phyloP scores from a whole-genome alignment of 495 filamentous ascomycete genomes.

The Neurospora terricola region DNA sequence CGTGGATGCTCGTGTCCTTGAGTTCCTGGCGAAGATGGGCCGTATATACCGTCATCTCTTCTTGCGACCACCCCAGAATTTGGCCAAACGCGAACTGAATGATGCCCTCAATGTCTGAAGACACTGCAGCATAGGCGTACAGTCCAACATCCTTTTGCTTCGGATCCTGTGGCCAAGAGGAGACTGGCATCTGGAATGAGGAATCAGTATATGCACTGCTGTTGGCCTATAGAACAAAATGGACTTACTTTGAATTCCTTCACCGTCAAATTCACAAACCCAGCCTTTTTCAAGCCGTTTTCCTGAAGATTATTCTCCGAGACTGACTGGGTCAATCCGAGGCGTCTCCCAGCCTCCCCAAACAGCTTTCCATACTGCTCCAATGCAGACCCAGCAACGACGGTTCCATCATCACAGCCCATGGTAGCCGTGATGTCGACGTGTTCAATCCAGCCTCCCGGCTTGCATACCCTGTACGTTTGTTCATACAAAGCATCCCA shows the following conservation, averaged over 20 bases:
- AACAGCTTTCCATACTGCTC: slow-evolving; percentile 25
- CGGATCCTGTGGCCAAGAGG: slow-evolving; percentile 37
- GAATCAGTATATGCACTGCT: not conserved
- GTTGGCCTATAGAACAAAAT: not conserved
- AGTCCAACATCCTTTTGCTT: slow-evolving; percentile 38
- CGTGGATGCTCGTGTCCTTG: slow-evolving; percentile 1
- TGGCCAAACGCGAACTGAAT: not conserved
- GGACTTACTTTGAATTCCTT: slow-evolving; percentile 16
- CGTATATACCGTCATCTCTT: not conserved
- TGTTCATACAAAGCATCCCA: slow-evolving; percentile 35
- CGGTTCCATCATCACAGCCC: not conserved
- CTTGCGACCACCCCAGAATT: slow-evolving; percentile 1
- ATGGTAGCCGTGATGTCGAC: not conserved
- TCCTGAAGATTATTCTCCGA: slow-evolving; percentile 13
- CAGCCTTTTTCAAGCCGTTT: slow-evolving; percentile 20
- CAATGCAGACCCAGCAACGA: slow-evolving; percentile 16
- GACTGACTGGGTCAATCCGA: slow-evolving; percentile 17
- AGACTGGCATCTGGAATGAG: slow-evolving; percentile 19
- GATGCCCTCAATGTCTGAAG: not conserved
- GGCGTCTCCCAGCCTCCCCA: slow-evolving; percentile 18
- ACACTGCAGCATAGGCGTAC: not conserved
- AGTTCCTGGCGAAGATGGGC: not conserved
- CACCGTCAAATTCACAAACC: slow-evolving; percentile 27
- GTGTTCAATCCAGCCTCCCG: slow-evolving; percentile 42
- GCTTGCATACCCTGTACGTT: slow-evolving; percentile 34